phyloP scores from a whole-genome alignment of 2,329 filamentous ascomycete species.

The Calonectria naviculata region DNA sequence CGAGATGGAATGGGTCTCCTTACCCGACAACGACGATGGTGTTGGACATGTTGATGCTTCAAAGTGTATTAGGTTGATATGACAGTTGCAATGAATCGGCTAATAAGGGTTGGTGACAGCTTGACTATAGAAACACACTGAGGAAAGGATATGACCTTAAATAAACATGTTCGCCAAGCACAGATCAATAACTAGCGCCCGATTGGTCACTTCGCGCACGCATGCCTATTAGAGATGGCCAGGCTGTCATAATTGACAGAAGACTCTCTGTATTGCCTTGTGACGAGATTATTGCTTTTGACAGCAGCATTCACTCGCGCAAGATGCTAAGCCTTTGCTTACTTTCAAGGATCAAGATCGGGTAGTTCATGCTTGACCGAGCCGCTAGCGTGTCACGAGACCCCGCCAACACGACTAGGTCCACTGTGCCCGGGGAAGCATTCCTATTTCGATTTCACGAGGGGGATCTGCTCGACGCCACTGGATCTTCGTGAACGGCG shows the following conservation, averaged over 20 bases:
- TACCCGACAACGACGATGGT: constrained; percentile 49
- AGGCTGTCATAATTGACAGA: background rate
- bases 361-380: background rate
- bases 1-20: background rate
- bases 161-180: background rate
- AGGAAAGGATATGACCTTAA: background rate
- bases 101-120: background rate
- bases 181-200: background rate
- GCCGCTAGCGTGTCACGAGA: background rate
- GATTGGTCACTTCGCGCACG: background rate
- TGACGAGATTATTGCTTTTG: background rate
- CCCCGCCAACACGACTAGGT: background rate
- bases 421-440: background rate
- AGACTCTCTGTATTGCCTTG: background rate
- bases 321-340: background rate
- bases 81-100: background rate
- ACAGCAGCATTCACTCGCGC: background rate
- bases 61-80: no score
- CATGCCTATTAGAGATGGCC: background rate
- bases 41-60: constrained; percentile 39
- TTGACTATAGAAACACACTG: background rate
- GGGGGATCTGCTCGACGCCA: background rate
- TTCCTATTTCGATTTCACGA: background rate
- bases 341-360: background rate
- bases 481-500: background rate